A percentile compares a stretch with the other conserved stretches of the same genome.
These are phyloP conservation scores for Andrographis paniculata DNA, from an alignment of 305 asterid genomes.

Conservation along the genomic window DNA sequence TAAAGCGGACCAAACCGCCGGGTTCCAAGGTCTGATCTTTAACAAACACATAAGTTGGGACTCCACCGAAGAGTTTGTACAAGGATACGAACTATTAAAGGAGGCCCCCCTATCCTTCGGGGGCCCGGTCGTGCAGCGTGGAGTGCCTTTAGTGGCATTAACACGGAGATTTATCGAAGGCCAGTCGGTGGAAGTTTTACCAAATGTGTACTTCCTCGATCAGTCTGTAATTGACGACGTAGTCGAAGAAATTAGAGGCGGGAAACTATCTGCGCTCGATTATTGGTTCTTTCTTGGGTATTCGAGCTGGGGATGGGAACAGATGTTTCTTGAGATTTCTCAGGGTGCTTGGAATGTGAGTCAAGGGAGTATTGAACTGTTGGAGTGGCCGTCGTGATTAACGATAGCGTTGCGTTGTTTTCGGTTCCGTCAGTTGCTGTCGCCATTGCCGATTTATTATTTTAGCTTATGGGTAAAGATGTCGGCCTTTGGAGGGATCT, in stretches of 20 bases:
- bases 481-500: too few relatives aligned
- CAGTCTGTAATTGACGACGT: constrained; percentile 35
- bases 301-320: constrained; percentile 84
- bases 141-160: constrained; percentile 72
- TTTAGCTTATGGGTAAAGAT: too few relatives aligned
- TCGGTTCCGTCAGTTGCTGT: too few relatives aligned
- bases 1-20: constrained; percentile 47
- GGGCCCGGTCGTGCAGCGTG: constrained; percentile 71
- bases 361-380: constrained; percentile 32
- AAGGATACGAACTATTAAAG: constrained; percentile 39
- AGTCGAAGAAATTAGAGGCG: constrained; percentile 46
- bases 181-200: constrained; percentile 37
- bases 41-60: constrained; percentile 83
- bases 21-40: constrained; percentile 65
- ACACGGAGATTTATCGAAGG: constrained; percentile 33
- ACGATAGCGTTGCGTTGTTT: too few relatives aligned
- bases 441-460: too few relatives aligned
- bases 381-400: constrained; percentile 50
- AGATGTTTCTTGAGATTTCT: constrained; percentile 66
- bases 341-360: constrained; percentile 89
- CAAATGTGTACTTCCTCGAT: constrained; percentile 50
- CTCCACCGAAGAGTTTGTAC: constrained; percentile 52
- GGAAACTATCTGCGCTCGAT: constrained; percentile 45
- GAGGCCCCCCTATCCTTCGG: constrained; percentile 74
- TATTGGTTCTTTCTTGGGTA: constrained; percentile 81